A percentile compares a stretch with the other conserved stretches of the same genome.
Conservation (phyloP, 768 basidiomycete genomes). For the Lentinula boryana region DNA sequence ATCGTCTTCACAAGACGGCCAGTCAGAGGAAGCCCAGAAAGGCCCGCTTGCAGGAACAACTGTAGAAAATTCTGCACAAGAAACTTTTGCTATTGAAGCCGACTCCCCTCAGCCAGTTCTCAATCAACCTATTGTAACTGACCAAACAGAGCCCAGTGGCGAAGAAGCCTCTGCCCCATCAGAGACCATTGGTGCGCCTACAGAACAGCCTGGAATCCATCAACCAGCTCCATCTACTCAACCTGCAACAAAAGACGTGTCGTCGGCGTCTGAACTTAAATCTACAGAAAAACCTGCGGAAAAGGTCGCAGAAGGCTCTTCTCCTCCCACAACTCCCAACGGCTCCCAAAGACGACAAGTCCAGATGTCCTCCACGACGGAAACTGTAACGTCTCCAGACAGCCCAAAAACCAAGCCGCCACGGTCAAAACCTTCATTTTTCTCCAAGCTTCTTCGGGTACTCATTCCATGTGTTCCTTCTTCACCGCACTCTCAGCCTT, state of each 20-base stretch:
- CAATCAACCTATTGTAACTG: neutral
- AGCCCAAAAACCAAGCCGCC: conserved; percentile 8
- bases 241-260: neutral
- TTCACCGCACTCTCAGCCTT: conserved; percentile 35
- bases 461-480: conserved; percentile 65
- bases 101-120: neutral
- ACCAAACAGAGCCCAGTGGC: neutral
- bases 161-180: neutral
- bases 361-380: conserved; percentile 8
- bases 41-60: neutral
- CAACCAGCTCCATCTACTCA: neutral
- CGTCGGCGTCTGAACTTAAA: neutral
- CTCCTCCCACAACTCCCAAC: conserved; percentile 9
- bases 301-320: conserved; percentile 4
- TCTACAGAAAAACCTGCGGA: conserved; percentile 5
- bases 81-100: neutral
- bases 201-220: neutral
- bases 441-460: conserved; percentile 53
- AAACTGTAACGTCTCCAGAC: conserved; percentile 1
- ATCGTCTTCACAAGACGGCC: conserved; percentile 3
- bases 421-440: conserved; percentile 42
- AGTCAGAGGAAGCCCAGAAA: conserved; percentile 1
- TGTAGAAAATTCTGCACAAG: neutral
- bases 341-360: conserved; percentile 6
- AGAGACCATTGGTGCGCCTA: neutral